Conservation (phyloP, 345 rosid genomes). For the Pistacia integerrima region DNA sequence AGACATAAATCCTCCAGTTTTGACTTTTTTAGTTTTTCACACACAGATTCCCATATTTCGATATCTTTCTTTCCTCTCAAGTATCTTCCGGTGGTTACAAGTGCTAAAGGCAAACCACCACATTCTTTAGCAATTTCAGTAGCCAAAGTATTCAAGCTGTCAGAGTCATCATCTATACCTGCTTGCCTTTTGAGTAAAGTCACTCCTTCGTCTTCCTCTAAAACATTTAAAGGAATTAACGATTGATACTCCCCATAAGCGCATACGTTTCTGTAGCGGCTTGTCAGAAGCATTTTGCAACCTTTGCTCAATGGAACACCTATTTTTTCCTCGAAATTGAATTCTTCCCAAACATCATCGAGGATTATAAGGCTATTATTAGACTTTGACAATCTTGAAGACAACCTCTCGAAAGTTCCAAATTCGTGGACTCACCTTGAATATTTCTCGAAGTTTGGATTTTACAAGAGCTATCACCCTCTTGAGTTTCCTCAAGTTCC, state of each 20-base stretch:
- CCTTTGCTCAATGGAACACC: background rate
- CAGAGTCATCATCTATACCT: background rate
- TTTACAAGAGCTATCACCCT: too few species aligned
- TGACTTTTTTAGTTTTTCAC: constrained; percentile 10
- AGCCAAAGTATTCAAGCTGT: background rate
- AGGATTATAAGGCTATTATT: too few species aligned
- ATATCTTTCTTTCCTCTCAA: background rate
- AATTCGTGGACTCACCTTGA: too few species aligned
- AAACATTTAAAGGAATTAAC: background rate
- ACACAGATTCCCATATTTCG: background rate
- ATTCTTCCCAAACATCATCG: too few species aligned
- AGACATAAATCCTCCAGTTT: background rate
- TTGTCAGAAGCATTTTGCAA: constrained; percentile 15
- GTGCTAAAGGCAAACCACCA: background rate
- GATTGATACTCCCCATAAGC: background rate
- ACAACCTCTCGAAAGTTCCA: background rate
- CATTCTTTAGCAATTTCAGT: constrained; percentile 7
- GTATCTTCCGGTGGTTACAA: background rate
- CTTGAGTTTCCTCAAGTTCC: constrained; percentile 2
- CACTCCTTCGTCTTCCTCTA: constrained; percentile 13
- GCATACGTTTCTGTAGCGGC: background rate
- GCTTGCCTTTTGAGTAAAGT: background rate
- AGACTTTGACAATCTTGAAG: background rate
- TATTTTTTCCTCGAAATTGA: too few species aligned
- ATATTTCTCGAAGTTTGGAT: too few species aligned